A percentile compares a stretch with the other conserved stretches of the same genome.
Conservation (phyloP, 495 filamentous ascomycete genomes). For the Mytilinidion resinicola region DNA sequence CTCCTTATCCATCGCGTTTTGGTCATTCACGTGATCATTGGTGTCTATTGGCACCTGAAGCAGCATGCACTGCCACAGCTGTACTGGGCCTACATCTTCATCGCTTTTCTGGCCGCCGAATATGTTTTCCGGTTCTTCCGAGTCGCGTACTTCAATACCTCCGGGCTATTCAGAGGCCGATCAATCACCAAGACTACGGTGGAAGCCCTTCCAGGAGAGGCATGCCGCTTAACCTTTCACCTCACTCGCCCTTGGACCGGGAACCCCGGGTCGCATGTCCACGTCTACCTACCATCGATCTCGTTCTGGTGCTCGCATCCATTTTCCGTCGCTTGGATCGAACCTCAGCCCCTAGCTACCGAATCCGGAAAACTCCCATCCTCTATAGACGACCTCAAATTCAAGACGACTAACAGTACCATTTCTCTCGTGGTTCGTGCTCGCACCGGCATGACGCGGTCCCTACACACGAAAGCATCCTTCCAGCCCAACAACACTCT, state of each 20-base stretch:
- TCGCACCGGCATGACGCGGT: slow-evolving; percentile 76
- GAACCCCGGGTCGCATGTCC: slow-evolving; percentile 71
- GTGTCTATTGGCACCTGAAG: slow-evolving; percentile 64
- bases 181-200: slow-evolving; percentile 50
- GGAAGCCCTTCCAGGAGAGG: slow-evolving; percentile 59
- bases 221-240: slow-evolving; percentile 64
- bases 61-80: slow-evolving; percentile 55
- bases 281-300: slow-evolving; percentile 71
- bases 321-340: slow-evolving; percentile 58
- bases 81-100: slow-evolving; percentile 53
- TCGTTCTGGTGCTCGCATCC: slow-evolving; percentile 65
- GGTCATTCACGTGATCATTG: slow-evolving; percentile 56
- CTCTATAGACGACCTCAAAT: slow-evolving; percentile 27
- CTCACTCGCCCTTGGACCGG: slow-evolving; percentile 71
- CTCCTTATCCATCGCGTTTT: slow-evolving; percentile 69
- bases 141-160: slow-evolving; percentile 56
- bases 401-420: slow-evolving; percentile 41
- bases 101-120: slow-evolving; percentile 38
- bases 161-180: slow-evolving; percentile 23
- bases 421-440: slow-evolving; percentile 75
- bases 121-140: slow-evolving; percentile 49
- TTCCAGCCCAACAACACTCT: slow-evolving; percentile 53
- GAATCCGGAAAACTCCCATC: slow-evolving; percentile 40
- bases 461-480: slow-evolving; percentile 62
- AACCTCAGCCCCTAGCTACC: slow-evolving; percentile 31